These are phyloP conservation scores for Hypoxylon sp. DNA, from an alignment of 2,329 filamentous ascomycete genomes.

Conservation along the genomic window DNA sequence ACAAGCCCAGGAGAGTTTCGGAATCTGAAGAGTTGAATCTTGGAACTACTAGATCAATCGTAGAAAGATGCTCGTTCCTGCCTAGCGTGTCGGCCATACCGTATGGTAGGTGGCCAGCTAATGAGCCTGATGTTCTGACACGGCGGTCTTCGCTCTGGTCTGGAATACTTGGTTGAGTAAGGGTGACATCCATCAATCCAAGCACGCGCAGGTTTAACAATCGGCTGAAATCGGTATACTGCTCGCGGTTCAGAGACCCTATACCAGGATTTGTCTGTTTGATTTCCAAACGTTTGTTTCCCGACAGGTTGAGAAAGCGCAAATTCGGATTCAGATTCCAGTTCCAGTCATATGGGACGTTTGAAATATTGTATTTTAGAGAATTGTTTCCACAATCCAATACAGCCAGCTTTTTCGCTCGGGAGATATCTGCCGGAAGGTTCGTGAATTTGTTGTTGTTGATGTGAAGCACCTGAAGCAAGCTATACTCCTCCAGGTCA, in stretches of 20 bases:
- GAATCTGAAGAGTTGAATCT: slow-evolving; percentile 91
- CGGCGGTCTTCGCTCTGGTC: slow-evolving; percentile 96
- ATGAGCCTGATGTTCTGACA: slow-evolving; percentile 95
- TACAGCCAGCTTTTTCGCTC: slow-evolving; percentile 91
- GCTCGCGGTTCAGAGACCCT: slow-evolving; percentile 73
- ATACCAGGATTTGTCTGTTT: slow-evolving; percentile 73
- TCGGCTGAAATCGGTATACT: slow-evolving; percentile 89
- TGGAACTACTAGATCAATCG: slow-evolving; percentile 94
- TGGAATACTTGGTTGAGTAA: slow-evolving; percentile 92
- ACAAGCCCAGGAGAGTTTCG: slow-evolving; percentile 92
- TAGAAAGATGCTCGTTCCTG: slow-evolving; percentile 93
- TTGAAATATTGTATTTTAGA: slow-evolving; percentile 98
- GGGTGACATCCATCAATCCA: slow-evolving; percentile 97
- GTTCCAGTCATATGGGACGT: slow-evolving; percentile 99
- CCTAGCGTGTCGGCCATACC: slow-evolving; percentile 98
- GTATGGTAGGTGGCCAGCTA: slow-evolving; percentile 91
- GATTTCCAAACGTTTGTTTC: slow-evolving; percentile 96
- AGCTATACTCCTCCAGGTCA: slow-evolving; percentile 90
- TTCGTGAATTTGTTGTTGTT: slow-evolving; percentile 99
- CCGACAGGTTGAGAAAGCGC: slow-evolving; percentile 94
- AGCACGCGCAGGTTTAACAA: slow-evolving; percentile 87
- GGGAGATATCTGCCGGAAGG: slow-evolving; percentile 92
- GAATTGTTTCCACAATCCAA: slow-evolving; percentile 96
- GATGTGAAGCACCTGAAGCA: slow-evolving; percentile 91
- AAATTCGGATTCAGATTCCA: slow-evolving; percentile 99